Evolutionary conservation across 768 basidiomycete species (phyloP).

Genomic region (Leucocoprinus leucothites): DNA sequence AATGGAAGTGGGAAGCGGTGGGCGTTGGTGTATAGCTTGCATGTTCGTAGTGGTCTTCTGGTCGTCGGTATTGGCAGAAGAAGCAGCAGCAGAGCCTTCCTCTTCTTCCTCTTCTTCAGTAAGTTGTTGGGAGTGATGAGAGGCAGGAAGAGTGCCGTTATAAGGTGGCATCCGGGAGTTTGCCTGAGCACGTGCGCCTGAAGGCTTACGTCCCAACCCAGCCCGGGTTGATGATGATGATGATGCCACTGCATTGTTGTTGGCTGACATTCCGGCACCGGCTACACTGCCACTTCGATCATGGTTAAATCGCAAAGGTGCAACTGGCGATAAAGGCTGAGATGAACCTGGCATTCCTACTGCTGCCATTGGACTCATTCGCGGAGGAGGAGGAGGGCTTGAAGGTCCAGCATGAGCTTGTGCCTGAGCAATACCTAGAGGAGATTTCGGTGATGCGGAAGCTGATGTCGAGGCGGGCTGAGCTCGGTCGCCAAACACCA

Average conservation of each 20-base stretch:
- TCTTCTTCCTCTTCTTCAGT: slow-evolving; percentile 29
- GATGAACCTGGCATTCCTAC: not conserved
- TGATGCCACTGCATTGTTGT: not conserved
- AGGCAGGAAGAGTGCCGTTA: slow-evolving; percentile 34
- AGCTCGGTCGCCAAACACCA: slow-evolving; percentile 31
- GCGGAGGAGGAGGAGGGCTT: slow-evolving; percentile 27
- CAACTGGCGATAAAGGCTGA: slow-evolving; percentile 1
- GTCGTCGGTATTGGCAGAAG: not conserved
- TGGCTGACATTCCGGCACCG: not conserved
- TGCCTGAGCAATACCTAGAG: not conserved
- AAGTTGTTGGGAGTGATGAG: slow-evolving; percentile 25
- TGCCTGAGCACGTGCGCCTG: slow-evolving; percentile 77
- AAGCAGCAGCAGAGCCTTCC: slow-evolving; percentile 15
- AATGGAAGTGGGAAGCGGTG: not conserved
- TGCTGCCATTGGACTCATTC: not conserved
- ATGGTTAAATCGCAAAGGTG: not conserved
- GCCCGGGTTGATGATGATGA: slow-evolving; percentile 23
- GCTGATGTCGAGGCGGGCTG: slow-evolving; percentile 16
- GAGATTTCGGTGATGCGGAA: not conserved
- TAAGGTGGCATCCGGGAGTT: slow-evolving; percentile 32
- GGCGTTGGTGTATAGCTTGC: not conserved
- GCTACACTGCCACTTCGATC: slow-evolving; percentile 14
- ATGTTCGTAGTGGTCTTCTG: not conserved
- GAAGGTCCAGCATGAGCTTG: slow-evolving; percentile 14
- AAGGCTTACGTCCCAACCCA: slow-evolving; percentile 66